Evolutionary conservation across 345 rosid genomes (phyloP).

Genomic region (Pistacia atlantica): DNA sequence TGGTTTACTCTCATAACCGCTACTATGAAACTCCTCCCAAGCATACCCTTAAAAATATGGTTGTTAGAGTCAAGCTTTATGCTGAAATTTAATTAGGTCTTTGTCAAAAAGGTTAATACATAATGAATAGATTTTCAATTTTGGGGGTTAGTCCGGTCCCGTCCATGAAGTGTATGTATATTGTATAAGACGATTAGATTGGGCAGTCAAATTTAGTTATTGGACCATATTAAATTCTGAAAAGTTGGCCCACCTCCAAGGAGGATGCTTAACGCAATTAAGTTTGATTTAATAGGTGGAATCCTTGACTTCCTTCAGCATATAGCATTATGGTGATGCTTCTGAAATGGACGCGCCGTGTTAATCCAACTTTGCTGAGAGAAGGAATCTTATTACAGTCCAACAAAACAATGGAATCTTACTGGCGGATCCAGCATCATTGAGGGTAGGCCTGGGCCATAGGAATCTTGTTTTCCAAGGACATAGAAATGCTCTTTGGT

Average conservation of each 20-base stretch:
- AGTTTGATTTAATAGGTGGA: constrained; percentile 8
- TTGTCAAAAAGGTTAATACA: too few species aligned
- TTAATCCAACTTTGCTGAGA: background rate
- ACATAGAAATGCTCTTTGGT: too few species aligned
- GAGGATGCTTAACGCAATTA: constrained; percentile 13
- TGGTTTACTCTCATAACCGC: too few species aligned
- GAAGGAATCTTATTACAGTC: background rate
- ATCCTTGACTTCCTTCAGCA: background rate
- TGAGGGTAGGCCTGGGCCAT: too few species aligned
- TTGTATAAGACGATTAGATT: background rate
- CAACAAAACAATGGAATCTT: background rate
- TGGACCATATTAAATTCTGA: too few species aligned
- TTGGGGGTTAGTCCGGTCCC: background rate
- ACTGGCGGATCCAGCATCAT: background rate
- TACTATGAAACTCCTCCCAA: too few species aligned
- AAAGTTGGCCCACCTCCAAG: background rate
- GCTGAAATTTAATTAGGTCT: too few species aligned
- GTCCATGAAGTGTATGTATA: too few species aligned
- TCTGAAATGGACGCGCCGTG: background rate
- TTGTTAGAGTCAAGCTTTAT: too few species aligned
- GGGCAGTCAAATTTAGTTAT: background rate
- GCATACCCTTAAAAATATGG: too few species aligned
- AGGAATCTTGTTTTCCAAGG: background rate
- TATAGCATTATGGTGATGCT: background rate
- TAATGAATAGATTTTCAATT: background rate